Evolutionary conservation across 805 yeast genomes (phyloP), one percentile per base, ranked within the genome.

Genomic region (Wickerhamomyces kurtzmanii): DNA sequence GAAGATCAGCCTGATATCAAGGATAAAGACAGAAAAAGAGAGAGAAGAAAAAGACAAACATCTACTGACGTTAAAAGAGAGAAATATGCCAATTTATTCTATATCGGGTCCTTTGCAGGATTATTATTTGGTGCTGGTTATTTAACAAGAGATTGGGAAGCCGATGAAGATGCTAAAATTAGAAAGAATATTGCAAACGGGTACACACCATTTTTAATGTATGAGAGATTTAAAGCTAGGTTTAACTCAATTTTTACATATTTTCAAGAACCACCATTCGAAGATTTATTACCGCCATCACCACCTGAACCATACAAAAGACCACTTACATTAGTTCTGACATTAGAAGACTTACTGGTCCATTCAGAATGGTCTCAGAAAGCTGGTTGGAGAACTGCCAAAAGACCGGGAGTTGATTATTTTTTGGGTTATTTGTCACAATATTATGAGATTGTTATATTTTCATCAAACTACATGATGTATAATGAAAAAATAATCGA

Each of bases 371-470:
- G 98, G 98, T 71, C 83, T 32, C 73, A 84, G 41, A 75, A 83
- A 55, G 68, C 74, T 50, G 98, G 98, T 30, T 91, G 99, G 99
- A 78, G 91, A 61, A 89, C 96, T 11, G 97, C 95, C 17, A 91
- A 91, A 66, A 84, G 99, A 63, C 97, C 98, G 19, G 99, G 98
- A 37, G 76, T 85, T 36, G 98, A 93, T 56, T 91, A 91, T 64
- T 91, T 91, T 60, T 62, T 91, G 51, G 95, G 94, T 17, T 91
- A 91, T 57, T 64, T 91, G 43, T 82, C 96, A 6, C 94, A 84
- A 59, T 89, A 86, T 64, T 91, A 89, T 57, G 99, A 91, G 62
- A 78, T 91, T 51, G 97, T 91, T 29, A 61, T 93, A 26, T 91
- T 91, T 53, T 74, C 89, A 19, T 75, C 86, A 35, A 83, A 83